A percentile compares a stretch with the other conserved stretches of the same genome.
phyloP scores from a whole-genome alignment of 768 basidiomycete species.

The Dentipellis fragilis region DNA sequence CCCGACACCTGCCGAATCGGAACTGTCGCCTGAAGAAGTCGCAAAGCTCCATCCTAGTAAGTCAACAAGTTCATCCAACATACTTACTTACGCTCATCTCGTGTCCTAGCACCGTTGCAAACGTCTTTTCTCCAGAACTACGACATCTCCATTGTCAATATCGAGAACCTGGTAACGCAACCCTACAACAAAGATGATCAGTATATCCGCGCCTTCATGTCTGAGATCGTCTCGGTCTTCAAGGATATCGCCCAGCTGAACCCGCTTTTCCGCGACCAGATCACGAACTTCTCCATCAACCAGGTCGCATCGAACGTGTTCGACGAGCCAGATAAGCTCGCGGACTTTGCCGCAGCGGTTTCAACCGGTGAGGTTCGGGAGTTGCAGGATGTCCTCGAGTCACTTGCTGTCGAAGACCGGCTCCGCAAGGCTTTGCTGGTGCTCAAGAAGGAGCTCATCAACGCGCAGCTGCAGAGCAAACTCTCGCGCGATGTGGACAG shows the following conservation, averaged over 20 bases:
- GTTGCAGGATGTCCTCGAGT: slow-evolving; percentile 88
- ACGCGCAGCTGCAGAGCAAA: slow-evolving; percentile 89
- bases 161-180: slow-evolving; percentile 72
- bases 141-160: slow-evolving; percentile 79
- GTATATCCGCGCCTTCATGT: slow-evolving; percentile 91
- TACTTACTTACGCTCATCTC: slow-evolving; percentile 1
- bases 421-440: slow-evolving; percentile 85
- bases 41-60: slow-evolving; percentile 11
- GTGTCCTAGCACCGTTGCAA: slow-evolving; percentile 48
- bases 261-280: slow-evolving; percentile 96
- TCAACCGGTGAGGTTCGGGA: slow-evolving; percentile 88
- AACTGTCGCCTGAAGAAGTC: background rate
- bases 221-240: slow-evolving; percentile 93
- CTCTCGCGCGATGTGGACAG: slow-evolving; percentile 86
- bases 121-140: slow-evolving; percentile 79
- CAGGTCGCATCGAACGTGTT: slow-evolving; percentile 91
- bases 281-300: slow-evolving; percentile 91
- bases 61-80: background rate
- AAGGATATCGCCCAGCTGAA: slow-evolving; percentile 97
- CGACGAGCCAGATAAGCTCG: slow-evolving; percentile 94
- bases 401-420: slow-evolving; percentile 76
- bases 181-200: slow-evolving; percentile 91
- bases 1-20: slow-evolving; percentile 4
- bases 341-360: slow-evolving; percentile 95
- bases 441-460: slow-evolving; percentile 96